Base-by-base conservation (phyloP, 1,139 yeast genomes). In the Wickerhamomyces sp. region DNA sequence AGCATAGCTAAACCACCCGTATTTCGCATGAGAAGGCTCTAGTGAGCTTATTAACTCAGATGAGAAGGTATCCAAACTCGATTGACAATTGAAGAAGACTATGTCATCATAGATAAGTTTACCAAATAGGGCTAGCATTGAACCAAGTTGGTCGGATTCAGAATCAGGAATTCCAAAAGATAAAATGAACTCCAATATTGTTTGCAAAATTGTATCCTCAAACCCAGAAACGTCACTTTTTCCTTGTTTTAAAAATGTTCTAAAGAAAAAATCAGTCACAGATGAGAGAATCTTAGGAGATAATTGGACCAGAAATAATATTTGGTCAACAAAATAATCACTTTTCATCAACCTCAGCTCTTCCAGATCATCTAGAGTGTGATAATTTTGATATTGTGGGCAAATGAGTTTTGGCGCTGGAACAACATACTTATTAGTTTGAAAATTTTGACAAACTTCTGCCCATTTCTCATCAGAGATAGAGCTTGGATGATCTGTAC, bases 1-100 rank as follows among this genome's bases (percentile, higher is more conserved):
- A 0, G 75, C 72, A 41, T 70, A 67, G 1, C 75, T 68, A 49
- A 75, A 74, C 76, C 81, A 81, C 4, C 65, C 59, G 19, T 67
- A 58, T 43, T 72, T 64, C 1, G 66, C 64, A 36, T 59, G 52
- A 25, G 64, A 61, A 1, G 69, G 60, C 3, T 56, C 59, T 31
- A 79, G 48, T 3, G 65, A 62, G 3, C 54, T 61, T 7, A 63
- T 58, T 26, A 81, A 54, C 34, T 67, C 68, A 1, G 51, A 42
- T 4, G 70, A 50, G 40, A 75, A 68, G 15, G 61, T 59, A n/a
- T 64, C 64, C 10, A 53, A 28, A 2, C 48, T 36, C 0, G 51
- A 35, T 13, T 43, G 49, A 28, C 46, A 44, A 3, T 49, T 53
- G 28, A 38, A 49, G 25, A 68, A 60, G 5, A 68, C 56, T 1